These are phyloP conservation scores for Claviceps pusilla DNA, from an alignment of 2,329 filamentous ascomycete species.

Conservation along the genomic window DNA sequence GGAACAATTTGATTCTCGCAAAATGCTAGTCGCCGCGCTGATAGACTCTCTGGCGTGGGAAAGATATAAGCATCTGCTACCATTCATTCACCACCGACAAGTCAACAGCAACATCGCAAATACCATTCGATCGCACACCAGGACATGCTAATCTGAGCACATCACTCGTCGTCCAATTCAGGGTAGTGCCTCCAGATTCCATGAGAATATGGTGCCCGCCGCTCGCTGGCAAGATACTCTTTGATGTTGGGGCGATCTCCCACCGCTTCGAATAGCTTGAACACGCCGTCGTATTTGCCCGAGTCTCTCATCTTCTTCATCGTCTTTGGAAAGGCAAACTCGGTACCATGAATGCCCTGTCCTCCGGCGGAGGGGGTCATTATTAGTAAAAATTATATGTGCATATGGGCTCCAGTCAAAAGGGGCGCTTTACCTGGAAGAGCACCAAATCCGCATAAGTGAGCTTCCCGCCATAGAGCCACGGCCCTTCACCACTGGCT, in stretches of 20 bases:
- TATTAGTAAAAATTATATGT: background rate
- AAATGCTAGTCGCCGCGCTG: no score
- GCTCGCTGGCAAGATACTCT: conserved; percentile 51
- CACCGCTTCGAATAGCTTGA: conserved; percentile 48
- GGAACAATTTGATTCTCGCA: no score
- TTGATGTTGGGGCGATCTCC: conserved; percentile 49
- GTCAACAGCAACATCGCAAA: no score
- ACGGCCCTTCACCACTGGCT: conserved; percentile 41
- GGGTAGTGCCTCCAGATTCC: conserved; percentile 61
- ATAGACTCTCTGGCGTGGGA: no score
- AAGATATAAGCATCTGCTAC: no score
- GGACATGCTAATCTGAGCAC: background rate
- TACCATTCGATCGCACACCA: no score
- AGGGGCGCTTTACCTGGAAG: conserved; percentile 43
- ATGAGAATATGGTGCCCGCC: conserved; percentile 43
- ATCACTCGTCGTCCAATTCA: conserved; percentile 43
- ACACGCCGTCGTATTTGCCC: conserved; percentile 45
- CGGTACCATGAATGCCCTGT: conserved; percentile 40
- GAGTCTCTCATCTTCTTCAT: conserved; percentile 37
- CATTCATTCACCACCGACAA: no score
- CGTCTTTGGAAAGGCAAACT: conserved; percentile 57
- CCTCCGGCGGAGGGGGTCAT: conserved; percentile 1
- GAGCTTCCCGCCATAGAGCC: conserved; percentile 48
- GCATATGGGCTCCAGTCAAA: background rate
- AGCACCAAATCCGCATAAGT: conserved; percentile 61